Conservation (phyloP, 495 filamentous ascomycete species). For the Aspergillus sparsus region DNA sequence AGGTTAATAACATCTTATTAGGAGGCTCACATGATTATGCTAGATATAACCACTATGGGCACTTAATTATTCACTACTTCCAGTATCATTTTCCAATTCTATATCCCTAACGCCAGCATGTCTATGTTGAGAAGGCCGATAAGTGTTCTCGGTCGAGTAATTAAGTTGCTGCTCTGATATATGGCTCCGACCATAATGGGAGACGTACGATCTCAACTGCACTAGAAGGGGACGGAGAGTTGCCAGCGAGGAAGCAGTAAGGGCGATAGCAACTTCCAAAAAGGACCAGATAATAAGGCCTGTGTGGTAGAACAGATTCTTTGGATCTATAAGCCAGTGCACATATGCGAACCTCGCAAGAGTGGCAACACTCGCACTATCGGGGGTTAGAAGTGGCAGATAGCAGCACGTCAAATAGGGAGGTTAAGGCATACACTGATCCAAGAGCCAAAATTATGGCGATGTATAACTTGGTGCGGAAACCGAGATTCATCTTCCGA, state of each 20-base stretch:
- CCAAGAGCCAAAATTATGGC: conserved; percentile 6
- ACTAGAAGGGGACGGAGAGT: conserved; percentile 9
- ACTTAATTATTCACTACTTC: not conserved
- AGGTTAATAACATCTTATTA: not conserved
- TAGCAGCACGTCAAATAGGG: not conserved
- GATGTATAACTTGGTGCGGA: not conserved
- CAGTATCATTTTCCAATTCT: not conserved
- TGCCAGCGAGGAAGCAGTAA: conserved; percentile 4
- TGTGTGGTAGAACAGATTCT: conserved; percentile 9
- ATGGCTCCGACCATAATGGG: not conserved
- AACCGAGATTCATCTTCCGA: conserved; percentile 1
- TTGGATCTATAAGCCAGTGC: conserved; percentile 5
- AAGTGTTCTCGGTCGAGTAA: not conserved
- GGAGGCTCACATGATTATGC: not conserved
- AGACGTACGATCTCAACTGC: not conserved
- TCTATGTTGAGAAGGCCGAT: not conserved
- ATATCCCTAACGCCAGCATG: not conserved
- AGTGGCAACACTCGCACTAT: conserved; percentile 1
- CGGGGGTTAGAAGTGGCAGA: not conserved
- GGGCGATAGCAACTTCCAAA: conserved; percentile 1
- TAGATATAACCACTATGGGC: not conserved
- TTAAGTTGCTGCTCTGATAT: not conserved
- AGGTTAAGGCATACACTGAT: not conserved
- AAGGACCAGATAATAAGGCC: conserved; percentile 5
- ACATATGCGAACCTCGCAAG: conserved; percentile 6